Percentiles rank a stretch among this genome's conserved stretches.
Evolutionary conservation across 1,284 basidiomycete species (phyloP).

Genomic region (Malassezia arunalokei): DNA sequence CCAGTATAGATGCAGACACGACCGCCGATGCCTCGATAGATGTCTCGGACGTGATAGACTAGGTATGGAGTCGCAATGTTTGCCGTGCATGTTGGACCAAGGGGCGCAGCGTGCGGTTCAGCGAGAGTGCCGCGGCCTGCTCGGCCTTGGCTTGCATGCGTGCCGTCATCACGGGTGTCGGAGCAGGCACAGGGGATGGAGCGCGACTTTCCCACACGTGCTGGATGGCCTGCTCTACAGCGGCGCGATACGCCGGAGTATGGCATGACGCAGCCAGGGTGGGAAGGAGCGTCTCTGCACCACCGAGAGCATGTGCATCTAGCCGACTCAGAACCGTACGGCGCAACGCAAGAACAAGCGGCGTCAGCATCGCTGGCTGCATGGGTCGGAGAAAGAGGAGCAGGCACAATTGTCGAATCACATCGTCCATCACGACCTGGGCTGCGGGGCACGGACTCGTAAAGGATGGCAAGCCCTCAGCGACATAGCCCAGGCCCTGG

Average conservation of each 20-base stretch:
- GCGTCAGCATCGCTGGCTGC: constrained; percentile 4
- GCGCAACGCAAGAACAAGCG: constrained; percentile 8
- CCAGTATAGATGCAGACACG: constrained; percentile 1
- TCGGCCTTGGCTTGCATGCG: constrained; percentile 1
- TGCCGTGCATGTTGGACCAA: constrained; percentile 2
- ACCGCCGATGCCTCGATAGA: constrained; percentile 1
- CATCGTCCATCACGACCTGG: not conserved
- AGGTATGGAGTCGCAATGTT: not conserved
- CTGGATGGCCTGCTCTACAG: constrained; percentile 1
- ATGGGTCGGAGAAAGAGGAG: constrained; percentile 5
- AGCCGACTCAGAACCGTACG: constrained; percentile 1
- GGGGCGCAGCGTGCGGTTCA: constrained; percentile 9
- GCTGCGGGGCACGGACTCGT: not conserved
- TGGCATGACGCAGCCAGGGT: not conserved
- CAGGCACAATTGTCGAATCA: not conserved
- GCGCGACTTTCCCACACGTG: not conserved
- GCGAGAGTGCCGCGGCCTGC: not conserved
- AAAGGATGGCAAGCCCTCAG: not conserved
- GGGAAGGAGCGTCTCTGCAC: not conserved
- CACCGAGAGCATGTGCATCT: constrained; percentile 1
- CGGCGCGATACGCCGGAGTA: not conserved
- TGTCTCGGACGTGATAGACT: no score
- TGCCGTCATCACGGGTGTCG: constrained; percentile 6
- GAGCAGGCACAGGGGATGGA: not conserved
- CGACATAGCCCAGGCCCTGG: constrained; percentile 3